Evolutionary conservation across 176 grass and related monocot genomes (phyloP).

Genomic region (Paspalum vaginatum): DNA sequence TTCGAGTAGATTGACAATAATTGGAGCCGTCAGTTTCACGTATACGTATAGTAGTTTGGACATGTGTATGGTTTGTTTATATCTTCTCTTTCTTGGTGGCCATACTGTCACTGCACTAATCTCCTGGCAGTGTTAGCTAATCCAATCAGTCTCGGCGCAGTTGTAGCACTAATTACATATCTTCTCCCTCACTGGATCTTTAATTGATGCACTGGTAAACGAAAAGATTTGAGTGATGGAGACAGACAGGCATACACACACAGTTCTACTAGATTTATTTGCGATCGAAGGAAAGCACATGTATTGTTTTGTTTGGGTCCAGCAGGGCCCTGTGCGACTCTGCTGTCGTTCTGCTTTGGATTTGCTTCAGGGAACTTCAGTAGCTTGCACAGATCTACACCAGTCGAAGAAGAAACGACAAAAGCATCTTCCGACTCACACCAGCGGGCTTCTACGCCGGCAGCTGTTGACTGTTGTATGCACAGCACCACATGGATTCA

Average conservation of each 20-base stretch:
- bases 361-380: neutral
- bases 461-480: too few relatives aligned
- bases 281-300: constrained; percentile 7
- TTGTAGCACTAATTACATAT: neutral
- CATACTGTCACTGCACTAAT: constrained; percentile 11
- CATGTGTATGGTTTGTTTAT: too few relatives aligned
- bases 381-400: too few relatives aligned
- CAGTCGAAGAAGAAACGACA: too few relatives aligned
- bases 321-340: neutral
- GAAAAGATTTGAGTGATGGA: constrained; percentile 36
- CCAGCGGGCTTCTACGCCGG: too few relatives aligned
- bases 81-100: neutral
- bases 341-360: constrained; percentile 18
- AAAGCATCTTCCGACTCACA: too few relatives aligned
- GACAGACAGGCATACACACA: neutral
- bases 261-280: neutral
- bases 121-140: neutral
- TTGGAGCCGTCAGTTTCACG: constrained; percentile 23
- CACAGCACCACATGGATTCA: too few relatives aligned
- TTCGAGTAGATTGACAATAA: neutral
- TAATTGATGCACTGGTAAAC: constrained; percentile 30
- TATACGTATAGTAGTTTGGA: neutral
- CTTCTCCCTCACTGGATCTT: neutral
- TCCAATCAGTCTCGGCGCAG: neutral
- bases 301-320: constrained; percentile 13